Base-by-base conservation (phyloP, 2,329 filamentous ascomycete species). In the Pseudocercospora eumusae region DNA sequence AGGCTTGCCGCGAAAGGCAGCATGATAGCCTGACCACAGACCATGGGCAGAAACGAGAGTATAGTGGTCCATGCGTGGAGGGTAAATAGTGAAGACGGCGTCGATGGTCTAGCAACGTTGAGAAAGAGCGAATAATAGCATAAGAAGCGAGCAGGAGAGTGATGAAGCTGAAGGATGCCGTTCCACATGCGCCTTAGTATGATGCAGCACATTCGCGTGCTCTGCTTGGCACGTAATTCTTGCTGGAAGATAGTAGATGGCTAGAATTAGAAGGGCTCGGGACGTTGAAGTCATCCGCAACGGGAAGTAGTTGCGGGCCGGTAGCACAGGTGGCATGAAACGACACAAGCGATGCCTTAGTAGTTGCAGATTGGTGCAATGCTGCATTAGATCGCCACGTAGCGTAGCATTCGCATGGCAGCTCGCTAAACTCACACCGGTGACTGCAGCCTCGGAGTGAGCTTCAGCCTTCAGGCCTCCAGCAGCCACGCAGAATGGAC, bases 181-280 rank as follows among this genome's bases (percentile, higher is more conserved):
- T 62, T 62, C 61, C 56, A 60, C 59, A 44, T 61, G 44, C 20
- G 54, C 27, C 56, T 47, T 36, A n/a, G 49, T 52, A 63, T 66
- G 11, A 33, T 66, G 62, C 64, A 64, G 57, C 55, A 62, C 36
- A 59, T 57, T 64, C 64, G 64, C 64, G 64, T 66, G 60, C 50
- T 57, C 57, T 57, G 11, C 28, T 31, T 31, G 9, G 28, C 28
- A 31, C 28, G 28, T 31, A 31, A 31, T 31, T 4, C 53, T 60
- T 63, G 60, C 56, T 42, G 52, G 21, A 21, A 2, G 25, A n/a
- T 23, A 10, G n/a, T n/a, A n/a, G n/a, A n/a, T n/a, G n/a, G n/a
- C 60, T 56, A 11, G 3, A 49, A 33, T 21, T 10, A 52, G 44
- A 23, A 11, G 27, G 45, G 23, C 18, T 10, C 15, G 11, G 57